phyloP scores from a whole-genome alignment of 2,329 filamentous ascomycete genomes.

The Xylaria arbuscula region DNA sequence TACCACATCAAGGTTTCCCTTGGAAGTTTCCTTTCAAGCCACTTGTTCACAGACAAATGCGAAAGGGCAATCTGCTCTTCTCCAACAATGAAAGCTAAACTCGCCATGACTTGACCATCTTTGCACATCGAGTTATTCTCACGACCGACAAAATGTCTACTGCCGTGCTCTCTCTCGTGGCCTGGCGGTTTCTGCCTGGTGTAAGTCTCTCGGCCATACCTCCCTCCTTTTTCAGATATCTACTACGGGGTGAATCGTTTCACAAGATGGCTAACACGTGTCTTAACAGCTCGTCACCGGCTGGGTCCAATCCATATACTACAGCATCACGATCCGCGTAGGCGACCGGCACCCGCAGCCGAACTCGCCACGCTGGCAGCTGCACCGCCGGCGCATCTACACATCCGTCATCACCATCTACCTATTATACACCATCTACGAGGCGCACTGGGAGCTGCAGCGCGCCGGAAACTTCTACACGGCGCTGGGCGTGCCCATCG shows the following conservation, averaged over 20 bases:
- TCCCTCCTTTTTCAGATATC: background rate
- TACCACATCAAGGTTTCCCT: too few species aligned
- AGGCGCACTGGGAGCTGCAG: conserved; percentile 85
- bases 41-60: conserved; percentile 2
- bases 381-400: conserved; percentile 84
- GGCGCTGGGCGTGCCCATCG: conserved; percentile 75
- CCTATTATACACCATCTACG: conserved; percentile 91
- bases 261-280: conserved; percentile 4
- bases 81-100: background rate
- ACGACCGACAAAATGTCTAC: conserved; percentile 56
- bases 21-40: background rate
- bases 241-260: background rate
- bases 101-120: conserved; percentile 39
- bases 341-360: conserved; percentile 82
- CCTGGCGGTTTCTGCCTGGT: conserved; percentile 67
- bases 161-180: conserved; percentile 61
- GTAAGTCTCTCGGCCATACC: conserved; percentile 54
- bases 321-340: conserved; percentile 87
- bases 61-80: conserved; percentile 11
- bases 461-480: conserved; percentile 80
- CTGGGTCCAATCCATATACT: conserved; percentile 84
- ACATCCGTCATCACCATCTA: conserved; percentile 85
- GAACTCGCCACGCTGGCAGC: conserved; percentile 73
- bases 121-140: background rate
- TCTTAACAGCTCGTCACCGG: conserved; percentile 75